Evolutionary conservation across 495 filamentous ascomycete species (phyloP), one percentile per base, ranked within the genome.

Genomic region (Aspergillus sclerotiicarbonarius): DNA sequence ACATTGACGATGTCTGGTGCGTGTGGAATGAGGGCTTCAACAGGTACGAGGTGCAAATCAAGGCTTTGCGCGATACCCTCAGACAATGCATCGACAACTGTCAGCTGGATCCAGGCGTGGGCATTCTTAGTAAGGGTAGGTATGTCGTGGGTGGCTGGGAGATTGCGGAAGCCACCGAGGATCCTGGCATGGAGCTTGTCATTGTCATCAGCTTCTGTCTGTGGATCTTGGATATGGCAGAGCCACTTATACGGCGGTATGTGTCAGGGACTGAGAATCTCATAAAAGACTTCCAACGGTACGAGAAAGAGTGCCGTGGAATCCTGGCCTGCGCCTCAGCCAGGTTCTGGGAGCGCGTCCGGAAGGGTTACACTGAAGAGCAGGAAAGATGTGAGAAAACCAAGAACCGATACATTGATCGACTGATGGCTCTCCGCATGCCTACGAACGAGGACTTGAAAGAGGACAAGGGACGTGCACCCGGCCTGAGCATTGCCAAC

Each of bases 161-260:
- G 31, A 49, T 59, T 15, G 43, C 53, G 18, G 32, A 41, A 1
- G 44, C 46, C 16, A 44, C 44, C 32, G 64, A 70, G 45, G 67
- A 67, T 49, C 67, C 67, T 0, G 72, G 72, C 0, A 57, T 78
- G 60, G 75, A 78, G 45, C 55, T 75, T 15, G 64, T 75, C 8
- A 64, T 78, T 31, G 61, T 51, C 6, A 67, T 74, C 29, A 53
- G 67, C n/a, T 72, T 67, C 25, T 61, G 66, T 18, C 72, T 76
- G 50, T 76, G 71, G 53, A 46, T 74, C 2, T 25, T 62, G 9
- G 75, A 78, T 41, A 66, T 68, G 33, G 62, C 61, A 4, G 69
- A 71, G n/a, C 51, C 67, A 5, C 19, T 76, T 21, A 66, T 66
- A 31, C 56, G 55, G 6, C 33, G 62, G 2, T 20, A 53, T 4